Percentiles rank a stretch among this genome's conserved stretches.
Evolutionary conservation across 345 rosid species (phyloP).

Genomic region (Populus deltoides): DNA sequence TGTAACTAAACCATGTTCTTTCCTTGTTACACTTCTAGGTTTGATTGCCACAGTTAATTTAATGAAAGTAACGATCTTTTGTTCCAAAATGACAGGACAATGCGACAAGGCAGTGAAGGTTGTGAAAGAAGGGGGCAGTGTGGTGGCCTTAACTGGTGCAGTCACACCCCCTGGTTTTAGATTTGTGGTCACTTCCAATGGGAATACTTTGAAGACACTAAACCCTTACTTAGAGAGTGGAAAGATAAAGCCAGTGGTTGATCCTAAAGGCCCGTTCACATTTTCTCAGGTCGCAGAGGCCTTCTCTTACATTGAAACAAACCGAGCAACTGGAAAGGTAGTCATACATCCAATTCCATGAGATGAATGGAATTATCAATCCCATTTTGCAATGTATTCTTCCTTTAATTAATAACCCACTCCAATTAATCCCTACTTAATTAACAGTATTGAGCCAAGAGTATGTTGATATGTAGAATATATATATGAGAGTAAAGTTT

Average conservation of each 20-base stretch:
- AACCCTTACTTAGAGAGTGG: slow-evolving; percentile 84
- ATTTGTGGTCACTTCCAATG: slow-evolving; percentile 85
- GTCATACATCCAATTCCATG: slow-evolving; percentile 72
- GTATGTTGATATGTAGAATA: no score
- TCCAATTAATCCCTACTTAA: no score
- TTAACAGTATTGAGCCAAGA: no score
- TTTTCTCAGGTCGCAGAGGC: slow-evolving; percentile 64
- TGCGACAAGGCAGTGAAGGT: slow-evolving; percentile 88
- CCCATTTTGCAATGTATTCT: neutral
- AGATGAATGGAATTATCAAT: neutral
- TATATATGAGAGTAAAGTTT: no score
- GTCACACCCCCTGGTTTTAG: slow-evolving; percentile 87
- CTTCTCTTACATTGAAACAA: slow-evolving; percentile 80
- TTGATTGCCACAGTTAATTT: no score
- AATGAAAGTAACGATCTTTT: neutral
- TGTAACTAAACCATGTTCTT: no score
- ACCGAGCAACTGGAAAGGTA: slow-evolving; percentile 73
- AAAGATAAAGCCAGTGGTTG: slow-evolving; percentile 75
- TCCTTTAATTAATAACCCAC: no score
- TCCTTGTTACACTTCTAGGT: no score
- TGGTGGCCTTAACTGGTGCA: slow-evolving; percentile 89
- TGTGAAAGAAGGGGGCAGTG: slow-evolving; percentile 83
- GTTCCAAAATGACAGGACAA: slow-evolving; percentile 48
- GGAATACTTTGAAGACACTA: slow-evolving; percentile 73
- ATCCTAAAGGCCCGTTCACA: slow-evolving; percentile 83